Evolutionary conservation across 495 filamentous ascomycete genomes (phyloP), one percentile per base, ranked within the genome.

Genomic region (Lichenothelia convexa): DNA sequence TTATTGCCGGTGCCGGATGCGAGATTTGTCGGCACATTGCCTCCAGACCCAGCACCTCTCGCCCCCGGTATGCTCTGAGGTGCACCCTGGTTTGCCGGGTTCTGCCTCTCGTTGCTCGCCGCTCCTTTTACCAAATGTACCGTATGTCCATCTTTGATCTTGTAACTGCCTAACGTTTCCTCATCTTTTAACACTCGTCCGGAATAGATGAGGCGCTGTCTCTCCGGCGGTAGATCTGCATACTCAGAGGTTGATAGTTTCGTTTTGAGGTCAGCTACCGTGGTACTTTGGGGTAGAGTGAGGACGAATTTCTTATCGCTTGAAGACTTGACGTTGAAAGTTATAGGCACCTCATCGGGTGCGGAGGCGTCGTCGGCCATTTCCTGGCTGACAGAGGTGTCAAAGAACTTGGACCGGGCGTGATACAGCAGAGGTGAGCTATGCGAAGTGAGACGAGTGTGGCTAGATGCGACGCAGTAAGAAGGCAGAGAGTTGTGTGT

Each of bases 81-180:
- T 20, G 55, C 50, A 37, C 55, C 48, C 42, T 64, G 62, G 22
- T 64, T 60, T 19, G 72, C 54, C 11, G 72, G 64, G 34, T 68
- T 70, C 40, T 78, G 69, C 13, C 75, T 66, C 38, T 74, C 69
- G 53, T 93, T 94, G 64, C 87, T 95, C 18, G 76, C 78, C 21
- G 91, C 91, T 46, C 82, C 82, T 57, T 91, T 93, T 38, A 99
- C 91, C 48, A 99, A 65, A 56, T 99, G 91, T 41, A 95, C 72
- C 6, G 89, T 94, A 50, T 94, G 83, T n/a, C 81, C 78, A 38
- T 81, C 70, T 59, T 94, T 92, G 56, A 99, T 82, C 60, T 93
- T 99, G 60, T 91, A 92, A 18, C 72, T 68, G 36, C 64, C 72
- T 30, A 99, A 57, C 0, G 78, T 78, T 42, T 95, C 85, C 27